phyloP scores from a whole-genome alignment of 2,329 filamentous ascomycete genomes.

The Colletotrichum shisoi region DNA sequence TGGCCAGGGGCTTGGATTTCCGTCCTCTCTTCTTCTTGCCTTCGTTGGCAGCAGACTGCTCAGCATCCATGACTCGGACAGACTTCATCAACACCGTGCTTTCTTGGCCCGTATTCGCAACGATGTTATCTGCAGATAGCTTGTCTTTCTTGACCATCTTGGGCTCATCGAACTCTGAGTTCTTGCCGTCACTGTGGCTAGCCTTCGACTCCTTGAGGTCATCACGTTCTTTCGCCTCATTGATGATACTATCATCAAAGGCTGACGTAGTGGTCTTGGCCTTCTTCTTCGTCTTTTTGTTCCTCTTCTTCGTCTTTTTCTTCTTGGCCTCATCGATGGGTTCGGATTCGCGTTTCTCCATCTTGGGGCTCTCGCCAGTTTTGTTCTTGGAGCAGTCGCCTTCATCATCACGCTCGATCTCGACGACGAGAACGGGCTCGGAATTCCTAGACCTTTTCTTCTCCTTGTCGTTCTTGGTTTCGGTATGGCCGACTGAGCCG shows the following conservation, averaged over 20 bases:
- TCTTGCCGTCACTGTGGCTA: not conserved
- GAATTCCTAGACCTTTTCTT: conserved; percentile 13
- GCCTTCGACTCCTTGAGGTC: not conserved
- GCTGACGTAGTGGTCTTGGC: not conserved
- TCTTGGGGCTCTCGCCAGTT: not conserved
- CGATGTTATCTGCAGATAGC: not conserved
- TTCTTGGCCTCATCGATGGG: not conserved
- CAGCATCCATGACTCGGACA: not conserved
- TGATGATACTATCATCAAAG: not conserved
- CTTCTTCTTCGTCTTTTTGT: conserved; percentile 8
- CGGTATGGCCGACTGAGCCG: not conserved
- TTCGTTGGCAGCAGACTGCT: not conserved
- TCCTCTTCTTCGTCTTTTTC: conserved; percentile 1
- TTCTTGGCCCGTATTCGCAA: not conserved
- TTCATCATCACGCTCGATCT: not conserved
- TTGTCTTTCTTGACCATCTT: not conserved
- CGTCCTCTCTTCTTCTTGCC: not conserved
- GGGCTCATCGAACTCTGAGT: not conserved
- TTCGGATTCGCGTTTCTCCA: not conserved
- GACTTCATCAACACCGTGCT: not conserved
- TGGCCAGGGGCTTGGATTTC: not conserved
- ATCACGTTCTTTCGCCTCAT: not conserved
- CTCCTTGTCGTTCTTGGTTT: not conserved
- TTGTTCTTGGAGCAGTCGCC: not conserved
- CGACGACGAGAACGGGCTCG: not conserved